Conservation (phyloP, 2,329 filamentous ascomycete genomes). For the Stagonosporopsis cucurbitacearum region DNA sequence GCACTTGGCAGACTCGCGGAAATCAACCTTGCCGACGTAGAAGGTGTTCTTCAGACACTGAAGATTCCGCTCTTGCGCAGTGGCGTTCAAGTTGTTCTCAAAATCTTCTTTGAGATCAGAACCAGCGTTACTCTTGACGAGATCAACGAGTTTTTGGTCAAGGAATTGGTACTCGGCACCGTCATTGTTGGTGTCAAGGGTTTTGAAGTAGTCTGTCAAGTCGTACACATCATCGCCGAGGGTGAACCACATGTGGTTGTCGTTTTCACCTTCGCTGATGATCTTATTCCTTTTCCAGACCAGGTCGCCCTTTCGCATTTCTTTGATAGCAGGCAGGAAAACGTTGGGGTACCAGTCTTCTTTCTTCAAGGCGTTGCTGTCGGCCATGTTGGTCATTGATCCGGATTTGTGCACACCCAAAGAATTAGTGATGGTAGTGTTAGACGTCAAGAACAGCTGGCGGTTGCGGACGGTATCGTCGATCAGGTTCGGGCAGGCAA, state of each 20-base stretch:
- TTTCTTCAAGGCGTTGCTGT: slow-evolving; percentile 62
- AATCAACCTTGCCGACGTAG: slow-evolving; percentile 83
- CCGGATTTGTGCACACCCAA: slow-evolving; percentile 76
- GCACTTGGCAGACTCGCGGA: slow-evolving; percentile 77
- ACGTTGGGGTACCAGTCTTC: slow-evolving; percentile 76
- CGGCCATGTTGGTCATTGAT: slow-evolving; percentile 59
- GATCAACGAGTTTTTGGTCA: slow-evolving; percentile 67
- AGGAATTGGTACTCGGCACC: slow-evolving; percentile 72
- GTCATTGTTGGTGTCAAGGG: slow-evolving; percentile 66
- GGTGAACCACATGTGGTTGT: slow-evolving; percentile 79
- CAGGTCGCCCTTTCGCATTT: slow-evolving; percentile 86
- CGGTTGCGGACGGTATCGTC: slow-evolving; percentile 52
- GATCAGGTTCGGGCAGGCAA: slow-evolving; percentile 77
- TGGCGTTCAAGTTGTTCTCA: slow-evolving; percentile 60
- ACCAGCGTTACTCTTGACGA: slow-evolving; percentile 80
- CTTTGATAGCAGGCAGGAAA: slow-evolving; percentile 80
- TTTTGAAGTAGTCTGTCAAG: slow-evolving; percentile 89
- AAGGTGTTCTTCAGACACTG: slow-evolving; percentile 85
- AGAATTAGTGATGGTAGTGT: slow-evolving; percentile 65
- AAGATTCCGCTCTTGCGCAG: slow-evolving; percentile 69
- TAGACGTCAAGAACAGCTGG: slow-evolving; percentile 64
- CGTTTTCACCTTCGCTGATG: slow-evolving; percentile 67
- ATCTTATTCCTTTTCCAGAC: slow-evolving; percentile 72
- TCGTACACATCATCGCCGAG: slow-evolving; percentile 82
- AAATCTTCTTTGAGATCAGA: slow-evolving; percentile 74